These are phyloP conservation scores for Beauveria sp. DNA, from an alignment of 2,329 filamentous ascomycete genomes.

Conservation along the genomic window DNA sequence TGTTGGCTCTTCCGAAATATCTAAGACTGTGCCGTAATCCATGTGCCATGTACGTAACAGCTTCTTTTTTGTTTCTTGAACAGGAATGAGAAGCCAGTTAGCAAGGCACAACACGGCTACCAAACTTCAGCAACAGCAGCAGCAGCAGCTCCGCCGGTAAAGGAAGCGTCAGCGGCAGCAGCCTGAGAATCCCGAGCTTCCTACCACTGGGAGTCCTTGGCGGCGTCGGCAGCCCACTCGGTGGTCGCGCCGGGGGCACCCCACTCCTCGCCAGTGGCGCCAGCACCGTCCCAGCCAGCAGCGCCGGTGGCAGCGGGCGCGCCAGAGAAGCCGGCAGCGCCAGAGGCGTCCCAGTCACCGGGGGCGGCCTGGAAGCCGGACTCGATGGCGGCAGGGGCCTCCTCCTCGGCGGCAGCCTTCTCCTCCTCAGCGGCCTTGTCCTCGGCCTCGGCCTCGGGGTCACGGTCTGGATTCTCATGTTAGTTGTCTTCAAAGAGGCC, in stretches of 20 bases:
- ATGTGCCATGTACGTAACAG: too few relatives aligned
- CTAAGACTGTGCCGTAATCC: background rate
- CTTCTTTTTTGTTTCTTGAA: background rate
- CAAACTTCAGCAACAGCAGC: background rate
- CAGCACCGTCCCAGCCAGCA: constrained; percentile 49
- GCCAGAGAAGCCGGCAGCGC: constrained; percentile 60
- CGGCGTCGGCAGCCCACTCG: constrained; percentile 60
- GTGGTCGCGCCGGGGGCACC: constrained; percentile 55
- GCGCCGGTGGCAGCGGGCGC: constrained; percentile 31
- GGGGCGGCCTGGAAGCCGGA: constrained; percentile 60
- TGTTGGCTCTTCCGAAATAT: background rate
- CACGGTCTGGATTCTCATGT: constrained; percentile 58
- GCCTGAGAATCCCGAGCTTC: constrained; percentile 17
- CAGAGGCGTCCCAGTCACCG: constrained; percentile 73
- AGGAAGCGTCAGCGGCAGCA: background rate
- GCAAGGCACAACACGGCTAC: background rate
- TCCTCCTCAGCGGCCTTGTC: constrained; percentile 96
- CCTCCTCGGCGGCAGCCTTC: constrained; percentile 65
- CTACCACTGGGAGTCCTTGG: constrained; percentile 51
- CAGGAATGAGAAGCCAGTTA: background rate
- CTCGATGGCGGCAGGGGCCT: constrained; percentile 70
- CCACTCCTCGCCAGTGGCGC: constrained; percentile 55
- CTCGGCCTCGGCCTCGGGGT: constrained; percentile 98
- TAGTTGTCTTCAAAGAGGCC: background rate
- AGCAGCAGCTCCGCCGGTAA: background rate